Evolutionary conservation across 352 stramenopile genomes (phyloP), one percentile per base, ranked within the genome.

Genomic region (Phytopythium vexans): DNA sequence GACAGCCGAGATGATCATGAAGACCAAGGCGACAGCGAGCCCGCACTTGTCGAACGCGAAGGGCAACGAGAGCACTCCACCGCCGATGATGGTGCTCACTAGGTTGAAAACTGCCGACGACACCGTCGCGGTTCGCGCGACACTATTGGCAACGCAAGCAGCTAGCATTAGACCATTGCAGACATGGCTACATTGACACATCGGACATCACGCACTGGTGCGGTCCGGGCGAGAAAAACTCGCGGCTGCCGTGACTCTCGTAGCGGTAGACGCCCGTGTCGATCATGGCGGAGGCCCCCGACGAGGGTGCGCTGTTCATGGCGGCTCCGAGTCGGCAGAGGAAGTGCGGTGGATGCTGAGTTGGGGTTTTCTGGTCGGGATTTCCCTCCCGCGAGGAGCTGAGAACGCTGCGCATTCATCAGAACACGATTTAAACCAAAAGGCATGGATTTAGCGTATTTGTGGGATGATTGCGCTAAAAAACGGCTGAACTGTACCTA

Each of bases 1-100:
- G 3, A 82, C 68, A 4, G 84, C 77, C 14, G 77, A 86, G 34
- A 90, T 60, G 46, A 84, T 52, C 74, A 93, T 91, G 55, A 95
- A 82, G 21, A 93, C 52, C 10, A 88, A 56, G 8, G 86, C 86
- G 16, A 94, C 72, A n/a, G 93, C 70, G 32, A 94, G 65, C 3
- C 87, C 87, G 62, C 80, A 92, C 62, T 94, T 89, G 56, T 92
- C 84, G 58, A 95, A 90, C 42, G 87, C 86, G 52, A 89, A 96
- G 16, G 87, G 86, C 44, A 96, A 71, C 52, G 85, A 94, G 33
- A 96, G 63, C 49, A 92, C 82, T 8, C 87, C 87, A 45, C 86
- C 87, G 34, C 87, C 87, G 45, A 96, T 92, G 61, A 96, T 90
- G 9, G 87, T 96, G 61, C 84, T 92, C 45, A 94, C 84, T 11